Base-by-base conservation (phyloP, 495 filamentous ascomycete genomes). In the Evernia prunastri region DNA sequence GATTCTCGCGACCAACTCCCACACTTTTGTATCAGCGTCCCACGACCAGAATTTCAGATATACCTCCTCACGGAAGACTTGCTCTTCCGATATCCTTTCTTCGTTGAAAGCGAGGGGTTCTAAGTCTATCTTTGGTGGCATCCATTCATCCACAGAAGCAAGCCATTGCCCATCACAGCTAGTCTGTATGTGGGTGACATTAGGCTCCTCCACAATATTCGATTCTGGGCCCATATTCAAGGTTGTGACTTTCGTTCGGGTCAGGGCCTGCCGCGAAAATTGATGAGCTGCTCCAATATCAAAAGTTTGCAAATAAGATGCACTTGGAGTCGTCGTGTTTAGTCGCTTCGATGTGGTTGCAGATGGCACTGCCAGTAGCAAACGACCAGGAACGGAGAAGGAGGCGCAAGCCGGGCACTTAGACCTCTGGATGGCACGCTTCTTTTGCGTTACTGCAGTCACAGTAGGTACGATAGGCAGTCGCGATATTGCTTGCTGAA, bases 11-110 rank as follows among this genome's bases (percentile, higher is more conserved):
- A 89, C 83, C 17, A 97, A 76, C 70, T 90, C 84, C 82, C 92
- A 90, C 3, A 77, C 72, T 47, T 80, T 79, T 39, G 79, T 80
- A 39, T 84, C 82, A 27, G 80, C 73, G 45, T 82, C 83, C 81
- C 90, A 91, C 60, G 81, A 81, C 94, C 94, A 99, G 71, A 99
- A 93, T 69, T 93, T 96, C 29, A 99, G 76, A 67, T 86, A 89
- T 3, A 90, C 80, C 70, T 99, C 94, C 17, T 70, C 66, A 9
- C 82, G 81, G 25, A 70, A 73, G 5, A 70, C 61, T 37, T 78
- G 81, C 60, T 84, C 79, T 56, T 78, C 77, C 25, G 60, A 63
- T 20, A 71, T 40, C 25, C 72, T 70, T 31, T 75, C 72, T 39
- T 73, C 69, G 15, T 71, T 73, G 61, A 80, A 74, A 45, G 78